Conservation (phyloP, 208 protist genomes). For the Leishmania martiniquensis region DNA sequence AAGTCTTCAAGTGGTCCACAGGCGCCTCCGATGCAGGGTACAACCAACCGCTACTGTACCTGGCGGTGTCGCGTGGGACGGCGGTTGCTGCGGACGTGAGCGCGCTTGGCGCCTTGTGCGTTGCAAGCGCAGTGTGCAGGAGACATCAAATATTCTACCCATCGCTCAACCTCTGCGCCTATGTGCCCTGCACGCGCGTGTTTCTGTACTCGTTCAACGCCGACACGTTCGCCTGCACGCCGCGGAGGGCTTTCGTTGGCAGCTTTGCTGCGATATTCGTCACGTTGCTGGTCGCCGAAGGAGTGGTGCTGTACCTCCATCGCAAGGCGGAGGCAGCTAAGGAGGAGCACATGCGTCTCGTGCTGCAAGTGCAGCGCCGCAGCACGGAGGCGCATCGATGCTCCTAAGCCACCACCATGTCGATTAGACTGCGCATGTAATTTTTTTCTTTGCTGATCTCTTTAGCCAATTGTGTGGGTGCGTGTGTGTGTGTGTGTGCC, state of each 20-base stretch:
- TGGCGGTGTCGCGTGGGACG: conserved; percentile 21
- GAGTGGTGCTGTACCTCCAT: conserved; percentile 42
- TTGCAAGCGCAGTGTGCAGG: conserved; percentile 11
- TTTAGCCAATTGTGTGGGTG: background rate
- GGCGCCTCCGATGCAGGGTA: background rate
- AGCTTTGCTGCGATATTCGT: conserved; percentile 33
- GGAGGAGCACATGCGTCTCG: conserved; percentile 36
- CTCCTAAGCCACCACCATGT: background rate
- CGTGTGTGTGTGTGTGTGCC: background rate
- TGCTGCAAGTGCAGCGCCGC: conserved; percentile 42
- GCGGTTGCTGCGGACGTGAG: background rate
- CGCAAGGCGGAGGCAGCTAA: conserved; percentile 31
- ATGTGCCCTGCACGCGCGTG: conserved; percentile 28
- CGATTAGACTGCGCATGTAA: background rate
- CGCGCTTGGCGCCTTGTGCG: conserved; percentile 8
- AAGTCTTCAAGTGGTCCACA: conserved; percentile 5
- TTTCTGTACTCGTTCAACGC: conserved; percentile 49
- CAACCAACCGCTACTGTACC: conserved; percentile 36
- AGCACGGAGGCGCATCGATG: conserved; percentile 16
- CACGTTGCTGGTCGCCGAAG: conserved; percentile 38
- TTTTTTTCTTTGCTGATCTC: background rate
- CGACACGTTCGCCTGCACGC: conserved; percentile 44
- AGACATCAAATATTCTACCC: conserved; percentile 35
- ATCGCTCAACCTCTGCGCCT: conserved; percentile 57
- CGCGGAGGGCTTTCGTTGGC: conserved; percentile 19